Base-by-base conservation (phyloP, 2,329 filamentous ascomycete species). In the Chaetothyriales sp. region DNA sequence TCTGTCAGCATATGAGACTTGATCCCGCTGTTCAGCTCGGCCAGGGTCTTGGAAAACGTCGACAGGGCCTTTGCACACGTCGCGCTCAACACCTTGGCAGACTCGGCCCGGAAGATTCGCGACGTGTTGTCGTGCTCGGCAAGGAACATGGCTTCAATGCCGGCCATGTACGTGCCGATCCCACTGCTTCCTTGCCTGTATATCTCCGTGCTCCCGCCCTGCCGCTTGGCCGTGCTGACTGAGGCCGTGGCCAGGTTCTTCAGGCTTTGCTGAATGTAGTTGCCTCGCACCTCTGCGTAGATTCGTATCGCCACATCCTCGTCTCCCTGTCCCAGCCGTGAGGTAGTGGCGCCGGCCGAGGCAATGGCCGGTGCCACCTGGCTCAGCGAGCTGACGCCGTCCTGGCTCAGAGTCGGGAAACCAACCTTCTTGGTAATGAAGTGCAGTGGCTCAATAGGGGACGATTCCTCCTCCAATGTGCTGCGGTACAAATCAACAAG, bases 61-160 rank as follows among this genome's bases (percentile, higher is more conserved):
- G 80, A 76, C 53, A 98, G 73, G 10, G 89, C 78, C 32, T 78
- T 73, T 60, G 87, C 82, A 63, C 86, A 92, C 1, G 89, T 89
- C 15, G 81, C 74, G 60, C 84, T 81, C 59, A 94, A 83, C 7
- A 92, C 80, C 28, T 79, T 72, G 0, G 81, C 81, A 81, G 87
- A 93, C 63, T 95, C 86, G 7, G 85, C 78, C 22, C 81, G 77
- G 64, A 96, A 98, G 51, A 98, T 80, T 55, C 80, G 83, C 62
- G 83, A 86, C 46, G 96, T 85, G 61, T 88, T 95, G 52, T 94
- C 86, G 66, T 94, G 88, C 66, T 98, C 92, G 9, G 89, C 81
- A 22, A 84, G 68, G 57, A 94, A 90, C 55, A 95, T 81, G 5
- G 83, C 85, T 64, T 95, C 87, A 68, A 98, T 80, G 0, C 84